Evolutionary conservation across 495 filamentous ascomycete genomes (phyloP), one percentile per base, ranked within the genome.

Genomic region (Hyaloscypha bicolor): DNA sequence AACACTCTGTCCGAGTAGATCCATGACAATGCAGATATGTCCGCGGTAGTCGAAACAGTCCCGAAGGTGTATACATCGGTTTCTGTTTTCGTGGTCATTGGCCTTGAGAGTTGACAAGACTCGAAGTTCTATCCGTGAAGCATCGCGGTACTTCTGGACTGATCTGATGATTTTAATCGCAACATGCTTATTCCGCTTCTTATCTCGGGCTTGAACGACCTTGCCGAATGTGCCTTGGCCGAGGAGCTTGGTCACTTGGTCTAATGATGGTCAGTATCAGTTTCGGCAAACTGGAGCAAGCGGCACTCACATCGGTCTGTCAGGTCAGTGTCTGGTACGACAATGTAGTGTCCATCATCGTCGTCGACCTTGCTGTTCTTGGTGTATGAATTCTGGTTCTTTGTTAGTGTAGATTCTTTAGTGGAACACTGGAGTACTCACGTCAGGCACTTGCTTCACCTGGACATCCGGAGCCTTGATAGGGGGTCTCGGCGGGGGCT

Each of bases 1-100:
- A 22, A 99, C 95, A 74, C 94, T 97, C 72, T 97, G 94, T 29
- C 95, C 95, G 29, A 97, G 84, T 22, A 99, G 82, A 76, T 97
- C 95, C 76, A 96, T 99, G 71, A 99, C 95, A 72, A 99, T 99
- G 82, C 95, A 99, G 72, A 99, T 99, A 76, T 99, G 95, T 60
- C 95, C 95, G 25, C 94, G 87, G 81, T 90, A 98, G 76, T 99
- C 95, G 80, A 99, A 99, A 78, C 94, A 97, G 74, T 99, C 95
- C 32, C 94, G 88, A 30, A 99, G 83, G 76, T 99, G 95, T 61
- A 99, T 99, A 80, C 95, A 99, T 66, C 95, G 90, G 78, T 99
- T 99, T 52, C 92, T 88, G 75, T 99, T 99, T 67, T 89, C 85
- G 65, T 88, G 87, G 77, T 99, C 95, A 79, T 98, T 97, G 22